These are phyloP conservation scores for Yarrowia sp. DNA, from an alignment of 805 yeast species.

Conservation along the genomic window DNA sequence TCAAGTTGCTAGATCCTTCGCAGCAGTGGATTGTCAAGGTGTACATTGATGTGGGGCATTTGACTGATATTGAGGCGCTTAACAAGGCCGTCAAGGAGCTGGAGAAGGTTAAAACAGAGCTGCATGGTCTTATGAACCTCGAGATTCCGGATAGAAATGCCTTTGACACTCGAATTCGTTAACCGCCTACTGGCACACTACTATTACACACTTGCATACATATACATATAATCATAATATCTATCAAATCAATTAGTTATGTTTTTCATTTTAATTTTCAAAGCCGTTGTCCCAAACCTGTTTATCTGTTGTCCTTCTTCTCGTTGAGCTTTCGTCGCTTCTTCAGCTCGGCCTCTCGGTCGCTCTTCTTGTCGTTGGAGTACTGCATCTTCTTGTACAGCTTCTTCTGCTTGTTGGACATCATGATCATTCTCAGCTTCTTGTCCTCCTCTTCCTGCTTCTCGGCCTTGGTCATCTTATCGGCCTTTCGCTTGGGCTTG, in stretches of 20 bases:
- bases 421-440: conserved; percentile 92
- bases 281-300: conserved; percentile 22
- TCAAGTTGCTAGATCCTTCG: conserved; percentile 36
- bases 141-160: conserved; percentile 72
- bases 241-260: conserved; percentile 26
- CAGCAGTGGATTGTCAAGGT: conserved; percentile 49
- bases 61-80: conserved; percentile 73
- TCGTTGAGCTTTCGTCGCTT: conserved; percentile 52
- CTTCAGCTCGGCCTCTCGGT: conserved; percentile 67
- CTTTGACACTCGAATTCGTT: conserved; percentile 71
- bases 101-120: conserved; percentile 58
- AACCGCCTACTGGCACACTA: no score
- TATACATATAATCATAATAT: not conserved
- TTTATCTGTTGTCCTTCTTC: conserved; percentile 31
- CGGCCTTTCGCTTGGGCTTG: conserved; percentile 43
- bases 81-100: conserved; percentile 64
- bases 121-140: conserved; percentile 65
- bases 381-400: conserved; percentile 93
- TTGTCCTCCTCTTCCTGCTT: conserved; percentile 72
- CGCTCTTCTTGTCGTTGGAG: conserved; percentile 79
- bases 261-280: not conserved
- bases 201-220: not conserved
- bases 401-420: conserved; percentile 94
- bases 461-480: conserved; percentile 38
- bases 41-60: conserved; percentile 64